Conservation (phyloP, 2,329 filamentous ascomycete genomes). For the Verticillium nonalfalfae region DNA sequence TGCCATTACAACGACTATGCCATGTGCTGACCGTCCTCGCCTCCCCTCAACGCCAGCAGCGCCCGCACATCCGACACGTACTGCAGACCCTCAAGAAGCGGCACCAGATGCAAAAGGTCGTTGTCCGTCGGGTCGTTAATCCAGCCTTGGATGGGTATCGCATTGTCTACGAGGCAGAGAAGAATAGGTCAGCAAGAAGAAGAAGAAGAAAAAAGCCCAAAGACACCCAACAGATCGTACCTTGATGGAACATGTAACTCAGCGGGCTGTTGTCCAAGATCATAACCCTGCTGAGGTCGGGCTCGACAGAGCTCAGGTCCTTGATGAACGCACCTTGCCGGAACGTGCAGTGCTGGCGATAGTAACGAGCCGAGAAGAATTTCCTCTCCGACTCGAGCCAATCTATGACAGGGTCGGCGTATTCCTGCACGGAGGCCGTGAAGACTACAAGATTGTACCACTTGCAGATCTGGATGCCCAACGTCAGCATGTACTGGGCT, state of each 20-base stretch:
- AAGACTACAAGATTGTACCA: slow-evolving; percentile 98
- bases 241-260: slow-evolving; percentile 98
- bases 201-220: background rate
- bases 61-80: slow-evolving; percentile 95
- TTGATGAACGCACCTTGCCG: slow-evolving; percentile 97
- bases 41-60: slow-evolving; percentile 78
- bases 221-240: slow-evolving; percentile 39
- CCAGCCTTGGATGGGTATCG: slow-evolving; percentile 98
- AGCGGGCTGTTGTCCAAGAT: slow-evolving; percentile 97
- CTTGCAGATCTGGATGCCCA: slow-evolving; percentile 65
- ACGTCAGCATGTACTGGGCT: background rate
- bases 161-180: slow-evolving; percentile 66
- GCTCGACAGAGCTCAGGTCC: slow-evolving; percentile 91
- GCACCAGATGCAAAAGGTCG: slow-evolving; percentile 86
- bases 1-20: slow-evolving; percentile 21
- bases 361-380: slow-evolving; percentile 90
- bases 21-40: slow-evolving; percentile 65
- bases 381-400: slow-evolving; percentile 97
- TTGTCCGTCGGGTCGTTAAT: slow-evolving; percentile 98
- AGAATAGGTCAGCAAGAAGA: background rate
- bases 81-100: slow-evolving; percentile 87
- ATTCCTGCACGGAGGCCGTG: slow-evolving; percentile 96
- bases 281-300: slow-evolving; percentile 96
- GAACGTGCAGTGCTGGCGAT: slow-evolving; percentile 94
- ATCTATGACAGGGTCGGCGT: slow-evolving; percentile 97